These are phyloP conservation scores for Arthrinium puccinioides DNA, from an alignment of 2,329 filamentous ascomycete species.

Conservation along the genomic window DNA sequence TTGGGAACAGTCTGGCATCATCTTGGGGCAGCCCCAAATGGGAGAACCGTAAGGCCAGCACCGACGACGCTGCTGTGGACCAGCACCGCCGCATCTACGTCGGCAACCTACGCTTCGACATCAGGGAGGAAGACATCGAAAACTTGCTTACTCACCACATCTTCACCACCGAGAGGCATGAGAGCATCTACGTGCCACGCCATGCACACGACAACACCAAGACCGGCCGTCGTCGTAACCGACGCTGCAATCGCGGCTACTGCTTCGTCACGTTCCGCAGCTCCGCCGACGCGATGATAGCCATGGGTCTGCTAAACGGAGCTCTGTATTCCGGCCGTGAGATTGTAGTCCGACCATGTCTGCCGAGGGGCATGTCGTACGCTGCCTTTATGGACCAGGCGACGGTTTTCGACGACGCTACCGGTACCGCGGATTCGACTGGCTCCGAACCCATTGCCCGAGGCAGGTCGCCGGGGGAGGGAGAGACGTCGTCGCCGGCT, in stretches of 20 bases:
- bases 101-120: slow-evolving; percentile 4
- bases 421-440: too few relatives aligned
- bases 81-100: slow-evolving; percentile 5
- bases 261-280: slow-evolving; percentile 5
- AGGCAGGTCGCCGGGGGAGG: too few relatives aligned
- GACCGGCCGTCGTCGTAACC: not conserved
- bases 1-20: too few relatives aligned
- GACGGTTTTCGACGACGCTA: too few relatives aligned
- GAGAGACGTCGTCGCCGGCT: too few relatives aligned
- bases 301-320: not conserved
- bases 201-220: not conserved
- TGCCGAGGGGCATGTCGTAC: slow-evolving; percentile 5
- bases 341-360: slow-evolving; percentile 3
- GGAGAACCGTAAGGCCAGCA: too few relatives aligned
- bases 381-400: too few relatives aligned
- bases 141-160: not conserved
- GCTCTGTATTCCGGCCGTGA: not conserved
- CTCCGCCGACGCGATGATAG: not conserved
- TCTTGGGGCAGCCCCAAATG: too few relatives aligned
- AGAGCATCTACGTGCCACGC: slow-evolving; percentile 6
- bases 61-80: not conserved
- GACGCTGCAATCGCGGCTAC: slow-evolving; percentile 4
- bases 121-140: not conserved
- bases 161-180: not conserved
- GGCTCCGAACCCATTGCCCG: too few relatives aligned